Conservation (phyloP, 495 filamentous ascomycete species). For the Talaromyces stipitatus region DNA sequence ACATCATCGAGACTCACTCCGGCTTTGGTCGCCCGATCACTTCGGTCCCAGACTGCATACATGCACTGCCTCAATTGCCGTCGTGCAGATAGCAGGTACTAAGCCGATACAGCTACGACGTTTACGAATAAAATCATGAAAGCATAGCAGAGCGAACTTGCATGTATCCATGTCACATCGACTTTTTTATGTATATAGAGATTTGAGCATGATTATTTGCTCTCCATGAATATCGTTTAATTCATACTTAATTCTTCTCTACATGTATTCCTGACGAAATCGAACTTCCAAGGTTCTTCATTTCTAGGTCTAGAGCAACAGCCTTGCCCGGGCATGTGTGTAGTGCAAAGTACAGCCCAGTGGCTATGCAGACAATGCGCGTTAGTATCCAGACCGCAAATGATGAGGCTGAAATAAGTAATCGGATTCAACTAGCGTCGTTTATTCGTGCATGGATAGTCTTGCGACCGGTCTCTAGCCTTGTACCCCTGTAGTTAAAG, state of each 20-base stretch:
- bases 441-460: too few species aligned
- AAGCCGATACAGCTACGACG: neutral
- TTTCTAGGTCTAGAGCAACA: neutral
- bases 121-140: neutral
- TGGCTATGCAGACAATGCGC: too few species aligned
- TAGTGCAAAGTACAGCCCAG: too few species aligned
- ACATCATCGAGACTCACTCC: neutral
- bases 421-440: too few species aligned
- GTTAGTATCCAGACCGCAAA: too few species aligned
- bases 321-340: too few species aligned
- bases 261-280: neutral
- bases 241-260: neutral
- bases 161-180: neutral
- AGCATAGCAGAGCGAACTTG: neutral
- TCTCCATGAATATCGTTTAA: neutral
- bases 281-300: neutral
- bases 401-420: too few species aligned
- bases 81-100: neutral
- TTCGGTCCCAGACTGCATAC: neutral
- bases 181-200: conserved; percentile 1
- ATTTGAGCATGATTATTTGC: neutral
- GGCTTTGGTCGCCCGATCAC: neutral
- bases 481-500: too few species aligned
- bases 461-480: too few species aligned
- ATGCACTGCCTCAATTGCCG: neutral